A percentile compares a stretch with the other conserved stretches of the same genome.
Evolutionary conservation across 2,329 filamentous ascomycete genomes (phyloP).

Genomic region (Sarocladiaceae sp.): DNA sequence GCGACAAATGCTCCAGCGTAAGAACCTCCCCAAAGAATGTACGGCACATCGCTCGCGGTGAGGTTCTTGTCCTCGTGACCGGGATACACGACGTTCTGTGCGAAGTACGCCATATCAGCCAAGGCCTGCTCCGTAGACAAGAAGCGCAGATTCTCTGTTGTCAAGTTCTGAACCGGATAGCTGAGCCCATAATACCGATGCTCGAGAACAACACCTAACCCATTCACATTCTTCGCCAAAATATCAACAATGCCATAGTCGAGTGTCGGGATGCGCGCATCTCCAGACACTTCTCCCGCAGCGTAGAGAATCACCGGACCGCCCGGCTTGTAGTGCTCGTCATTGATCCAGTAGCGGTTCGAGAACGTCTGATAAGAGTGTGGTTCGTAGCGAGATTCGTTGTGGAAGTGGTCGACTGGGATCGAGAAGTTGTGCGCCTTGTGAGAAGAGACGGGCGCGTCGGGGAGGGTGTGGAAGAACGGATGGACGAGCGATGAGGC

Average conservation of each 20-base stretch:
- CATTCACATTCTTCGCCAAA: slow-evolving; percentile 65
- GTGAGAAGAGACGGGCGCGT: slow-evolving; percentile 1
- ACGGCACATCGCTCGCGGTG: slow-evolving; percentile 61
- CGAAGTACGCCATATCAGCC: slow-evolving; percentile 79
- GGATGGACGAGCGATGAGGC: neutral
- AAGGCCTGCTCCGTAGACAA: slow-evolving; percentile 78
- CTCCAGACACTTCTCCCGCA: slow-evolving; percentile 64
- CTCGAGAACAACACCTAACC: slow-evolving; percentile 77
- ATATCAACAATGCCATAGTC: slow-evolving; percentile 74
- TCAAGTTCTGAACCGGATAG: slow-evolving; percentile 62
- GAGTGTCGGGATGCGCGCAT: slow-evolving; percentile 62
- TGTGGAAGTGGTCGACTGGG: slow-evolving; percentile 78
- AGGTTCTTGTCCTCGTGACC: slow-evolving; percentile 66
- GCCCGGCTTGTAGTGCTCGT: slow-evolving; percentile 67
- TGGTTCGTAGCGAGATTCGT: slow-evolving; percentile 72
- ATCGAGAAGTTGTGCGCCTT: slow-evolving; percentile 31
- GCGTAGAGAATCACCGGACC: slow-evolving; percentile 78
- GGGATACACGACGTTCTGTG: slow-evolving; percentile 64
- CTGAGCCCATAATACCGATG: slow-evolving; percentile 84
- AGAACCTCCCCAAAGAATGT: slow-evolving; percentile 77
- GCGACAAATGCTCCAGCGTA: slow-evolving; percentile 80
- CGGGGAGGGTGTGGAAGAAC: neutral
- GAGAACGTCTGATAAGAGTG: slow-evolving; percentile 65
- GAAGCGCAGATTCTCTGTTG: slow-evolving; percentile 69
- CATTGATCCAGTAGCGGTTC: slow-evolving; percentile 81